Evolutionary conservation across 768 basidiomycete species (phyloP).

Genomic region (Mycena polygramma): DNA sequence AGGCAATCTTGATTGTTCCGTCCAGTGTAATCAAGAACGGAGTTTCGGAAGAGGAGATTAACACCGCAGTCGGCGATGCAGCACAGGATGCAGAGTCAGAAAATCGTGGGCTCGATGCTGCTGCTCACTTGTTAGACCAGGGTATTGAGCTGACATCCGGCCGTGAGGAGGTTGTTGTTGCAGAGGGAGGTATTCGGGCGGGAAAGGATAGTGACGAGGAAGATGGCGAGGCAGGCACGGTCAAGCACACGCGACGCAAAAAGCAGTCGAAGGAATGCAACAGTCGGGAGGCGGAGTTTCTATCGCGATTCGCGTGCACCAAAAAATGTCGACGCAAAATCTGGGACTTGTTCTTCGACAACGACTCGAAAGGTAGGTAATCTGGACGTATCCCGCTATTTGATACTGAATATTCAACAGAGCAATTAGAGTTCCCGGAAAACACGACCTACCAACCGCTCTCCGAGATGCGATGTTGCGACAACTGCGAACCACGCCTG

Average conservation of each 20-base stretch:
- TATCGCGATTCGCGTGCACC: constrained; percentile 10
- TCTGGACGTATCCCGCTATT: too few species aligned
- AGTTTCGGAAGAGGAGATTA: not conserved
- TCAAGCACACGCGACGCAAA: constrained; percentile 2
- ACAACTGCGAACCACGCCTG: too few species aligned
- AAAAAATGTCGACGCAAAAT: too few species aligned
- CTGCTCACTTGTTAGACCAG: not conserved
- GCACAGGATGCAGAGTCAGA: constrained; percentile 10
- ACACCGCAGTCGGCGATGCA: not conserved
- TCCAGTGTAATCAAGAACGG: constrained; percentile 23
- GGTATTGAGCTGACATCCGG: constrained; percentile 15
- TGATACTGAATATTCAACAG: not conserved
- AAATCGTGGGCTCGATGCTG: constrained; percentile 1
- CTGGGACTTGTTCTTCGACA: constrained; percentile 10
- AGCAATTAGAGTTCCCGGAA: constrained; percentile 4
- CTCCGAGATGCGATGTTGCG: too few species aligned
- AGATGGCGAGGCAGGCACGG: not conserved
- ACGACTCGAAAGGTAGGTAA: constrained; percentile 12
- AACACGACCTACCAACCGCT: constrained; percentile 6
- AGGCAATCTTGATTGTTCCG: constrained; percentile 35
- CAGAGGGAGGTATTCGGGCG: constrained; percentile 1
- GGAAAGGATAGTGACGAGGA: constrained; percentile 7
- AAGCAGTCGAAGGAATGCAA: constrained; percentile 10
- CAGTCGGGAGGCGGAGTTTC: constrained; percentile 4
- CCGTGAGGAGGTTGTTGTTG: constrained; percentile 5